Evolutionary conservation across 2,329 filamentous ascomycete species (phyloP), one percentile per base, ranked within the genome.

Genomic region (Tolypocladium ophioglossoides): DNA sequence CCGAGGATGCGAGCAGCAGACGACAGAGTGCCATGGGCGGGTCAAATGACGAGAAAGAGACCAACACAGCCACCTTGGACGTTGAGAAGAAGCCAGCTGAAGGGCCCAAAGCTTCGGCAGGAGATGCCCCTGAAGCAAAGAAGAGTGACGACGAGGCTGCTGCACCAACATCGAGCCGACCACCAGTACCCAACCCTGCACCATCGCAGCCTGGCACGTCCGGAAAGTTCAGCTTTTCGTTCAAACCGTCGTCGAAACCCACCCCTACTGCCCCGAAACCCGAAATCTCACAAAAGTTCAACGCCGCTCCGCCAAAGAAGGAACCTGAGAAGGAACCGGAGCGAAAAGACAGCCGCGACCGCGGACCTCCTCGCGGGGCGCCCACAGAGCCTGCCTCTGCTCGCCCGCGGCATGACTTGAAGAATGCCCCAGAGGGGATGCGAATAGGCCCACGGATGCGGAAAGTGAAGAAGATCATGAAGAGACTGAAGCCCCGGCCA

Each of bases 221-320:
- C 53, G 83, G 83, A 47, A 94, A 92, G 70, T 95, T 96, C 64
- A 95, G 90, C 67, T 97, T 97, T 68, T 90, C 91, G 1, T 90
- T 97, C 70, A 96, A 96, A 67, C 80, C 85, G 11, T 80, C 86
- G 44, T 78, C 77, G 12, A 85, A 85, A 61, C 72, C 77, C 9
- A 70, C 77, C 2, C 72, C 80, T 16, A 72, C 82, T 10, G 74
- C 76, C 14, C 82, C 82, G 3, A 84, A 85, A 58, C 80, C 78
- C 2, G 83, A 86, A 59, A 86, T 86, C 52, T 84, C 83, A 0
- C 80, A 83, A 59, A 85, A 85, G 61, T 78, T 86, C 54, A 92
- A 87, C 65, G 81, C 84, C 24, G 76, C 78, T 3, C 76, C 84
- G 22, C 72, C 74, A 30, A 74, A 78, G 57, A 74, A 76, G 56